Evolutionary conservation across 2,329 filamentous ascomycete species (phyloP).

Genomic region (Sporothrix pseudoabietina): DNA sequence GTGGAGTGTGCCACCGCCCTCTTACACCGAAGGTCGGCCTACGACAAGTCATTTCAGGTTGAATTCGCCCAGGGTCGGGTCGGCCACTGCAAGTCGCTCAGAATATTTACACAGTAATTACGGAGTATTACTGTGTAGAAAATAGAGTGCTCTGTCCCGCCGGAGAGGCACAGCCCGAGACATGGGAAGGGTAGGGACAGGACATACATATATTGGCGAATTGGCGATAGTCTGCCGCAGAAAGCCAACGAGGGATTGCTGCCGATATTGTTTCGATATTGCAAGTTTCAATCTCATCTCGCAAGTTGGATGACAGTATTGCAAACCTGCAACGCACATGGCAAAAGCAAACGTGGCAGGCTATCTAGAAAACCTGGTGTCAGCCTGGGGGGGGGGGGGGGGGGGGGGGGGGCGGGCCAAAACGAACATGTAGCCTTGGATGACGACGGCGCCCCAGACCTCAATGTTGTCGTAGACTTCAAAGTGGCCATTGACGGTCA

Average conservation of each 20-base stretch:
- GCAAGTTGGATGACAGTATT: not conserved
- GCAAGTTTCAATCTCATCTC: conserved; percentile 1
- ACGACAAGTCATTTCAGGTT: not conserved
- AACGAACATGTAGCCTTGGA: conserved; percentile 50
- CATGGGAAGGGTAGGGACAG: not conserved
- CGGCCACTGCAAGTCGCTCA: not conserved
- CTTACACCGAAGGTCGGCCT: conserved; percentile 1
- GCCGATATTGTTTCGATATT: not conserved
- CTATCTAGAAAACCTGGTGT: not conserved
- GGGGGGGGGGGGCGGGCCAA: not conserved
- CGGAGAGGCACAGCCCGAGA: conserved; percentile 14
- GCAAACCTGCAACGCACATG: not conserved
- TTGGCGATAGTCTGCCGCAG: not conserved
- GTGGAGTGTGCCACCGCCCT: conserved; percentile 1
- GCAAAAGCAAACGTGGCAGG: not conserved
- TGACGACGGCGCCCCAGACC: conserved; percentile 51
- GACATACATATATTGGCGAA: too few species aligned
- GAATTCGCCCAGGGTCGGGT: not conserved
- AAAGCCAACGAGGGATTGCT: not conserved
- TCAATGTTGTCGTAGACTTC: conserved; percentile 48
- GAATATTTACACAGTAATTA: not conserved
- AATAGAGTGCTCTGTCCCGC: not conserved
- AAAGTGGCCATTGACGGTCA: conserved; percentile 48
- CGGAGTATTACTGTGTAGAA: not conserved
- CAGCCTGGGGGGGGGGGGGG: too few species aligned